Conservation (phyloP, 352 stramenopile species). For the Globisporangium spinosum region DNA sequence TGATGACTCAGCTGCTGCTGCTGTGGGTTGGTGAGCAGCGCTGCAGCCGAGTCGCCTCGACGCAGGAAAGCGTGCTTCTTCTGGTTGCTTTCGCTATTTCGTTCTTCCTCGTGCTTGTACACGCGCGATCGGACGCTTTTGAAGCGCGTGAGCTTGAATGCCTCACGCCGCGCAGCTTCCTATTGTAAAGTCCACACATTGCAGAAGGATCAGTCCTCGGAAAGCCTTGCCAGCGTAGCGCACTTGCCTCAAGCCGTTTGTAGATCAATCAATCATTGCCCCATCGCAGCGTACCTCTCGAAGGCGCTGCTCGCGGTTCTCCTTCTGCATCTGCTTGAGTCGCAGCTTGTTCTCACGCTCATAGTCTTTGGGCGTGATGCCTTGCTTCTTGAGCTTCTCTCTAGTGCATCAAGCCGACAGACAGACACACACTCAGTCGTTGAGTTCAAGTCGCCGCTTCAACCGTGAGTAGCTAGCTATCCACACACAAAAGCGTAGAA, state of each 20-base stretch:
- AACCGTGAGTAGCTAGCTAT: neutral
- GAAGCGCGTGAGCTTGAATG: conserved; percentile 69
- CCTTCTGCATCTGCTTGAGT: conserved; percentile 53
- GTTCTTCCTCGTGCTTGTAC: conserved; percentile 29
- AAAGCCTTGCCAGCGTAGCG: neutral
- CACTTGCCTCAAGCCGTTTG: neutral
- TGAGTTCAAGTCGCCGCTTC: neutral
- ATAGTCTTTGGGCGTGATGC: conserved; percentile 56
- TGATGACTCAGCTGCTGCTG: neutral
- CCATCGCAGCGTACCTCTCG: conserved; percentile 26
- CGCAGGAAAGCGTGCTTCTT: conserved; percentile 35
- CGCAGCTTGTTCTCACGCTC: conserved; percentile 62
- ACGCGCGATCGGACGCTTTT: conserved; percentile 52
- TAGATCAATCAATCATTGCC: neutral
- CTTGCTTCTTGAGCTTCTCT: conserved; percentile 51
- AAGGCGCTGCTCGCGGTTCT: conserved; percentile 50
- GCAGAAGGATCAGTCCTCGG: neutral
- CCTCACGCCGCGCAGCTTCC: conserved; percentile 33
- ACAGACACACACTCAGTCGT: neutral
- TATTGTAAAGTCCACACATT: conserved; percentile 12
- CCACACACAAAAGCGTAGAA: neutral
- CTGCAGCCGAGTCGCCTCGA: conserved; percentile 19
- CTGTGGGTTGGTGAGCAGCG: conserved; percentile 4
- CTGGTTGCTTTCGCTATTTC: conserved; percentile 15
- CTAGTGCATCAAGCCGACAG: conserved; percentile 18